Evolutionary conservation across 1,284 basidiomycete species (phyloP).

Genomic region (Boletus hoseneyae): DNA sequence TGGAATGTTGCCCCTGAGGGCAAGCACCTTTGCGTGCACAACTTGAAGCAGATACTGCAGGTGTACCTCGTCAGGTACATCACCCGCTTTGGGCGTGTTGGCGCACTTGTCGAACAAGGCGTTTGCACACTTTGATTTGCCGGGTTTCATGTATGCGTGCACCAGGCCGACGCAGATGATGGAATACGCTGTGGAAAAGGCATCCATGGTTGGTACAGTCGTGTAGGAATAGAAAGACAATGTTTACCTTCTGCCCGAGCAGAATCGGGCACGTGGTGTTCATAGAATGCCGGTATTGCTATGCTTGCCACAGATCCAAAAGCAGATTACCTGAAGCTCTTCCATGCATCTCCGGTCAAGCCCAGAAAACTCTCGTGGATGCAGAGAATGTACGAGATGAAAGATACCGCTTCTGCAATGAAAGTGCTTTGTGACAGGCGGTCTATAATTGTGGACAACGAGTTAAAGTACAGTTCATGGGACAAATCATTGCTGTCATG

Average conservation of each 20-base stretch:
- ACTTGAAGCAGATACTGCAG: slow-evolving; percentile 51
- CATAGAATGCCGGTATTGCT: slow-evolving; percentile 32
- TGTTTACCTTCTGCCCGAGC: slow-evolving; percentile 46
- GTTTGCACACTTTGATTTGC: slow-evolving; percentile 65
- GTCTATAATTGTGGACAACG: too few species aligned
- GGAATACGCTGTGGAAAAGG: slow-evolving; percentile 53
- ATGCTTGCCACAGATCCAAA: too few species aligned
- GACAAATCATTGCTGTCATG: too few species aligned
- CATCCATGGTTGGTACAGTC: background rate
- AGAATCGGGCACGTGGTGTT: slow-evolving; percentile 37
- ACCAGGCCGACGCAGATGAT: slow-evolving; percentile 67
- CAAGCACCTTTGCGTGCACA: slow-evolving; percentile 65
- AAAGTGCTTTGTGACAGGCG: too few species aligned
- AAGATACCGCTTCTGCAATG: too few species aligned
- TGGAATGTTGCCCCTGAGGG: slow-evolving; percentile 54
- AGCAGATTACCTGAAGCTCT: too few species aligned
- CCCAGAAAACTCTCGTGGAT: too few species aligned
- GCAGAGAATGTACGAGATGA: too few species aligned
- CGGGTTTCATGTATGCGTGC: slow-evolving; percentile 73
- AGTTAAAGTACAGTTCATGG: too few species aligned
- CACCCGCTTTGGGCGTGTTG: slow-evolving; percentile 40
- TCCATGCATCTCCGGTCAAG: too few species aligned
- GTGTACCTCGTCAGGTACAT: slow-evolving; percentile 47
- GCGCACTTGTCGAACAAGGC: slow-evolving; percentile 59
- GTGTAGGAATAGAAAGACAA: background rate